phyloP scores from a whole-genome alignment of 2,329 filamentous ascomycete genomes.

The Chaetomiaceae sp. region DNA sequence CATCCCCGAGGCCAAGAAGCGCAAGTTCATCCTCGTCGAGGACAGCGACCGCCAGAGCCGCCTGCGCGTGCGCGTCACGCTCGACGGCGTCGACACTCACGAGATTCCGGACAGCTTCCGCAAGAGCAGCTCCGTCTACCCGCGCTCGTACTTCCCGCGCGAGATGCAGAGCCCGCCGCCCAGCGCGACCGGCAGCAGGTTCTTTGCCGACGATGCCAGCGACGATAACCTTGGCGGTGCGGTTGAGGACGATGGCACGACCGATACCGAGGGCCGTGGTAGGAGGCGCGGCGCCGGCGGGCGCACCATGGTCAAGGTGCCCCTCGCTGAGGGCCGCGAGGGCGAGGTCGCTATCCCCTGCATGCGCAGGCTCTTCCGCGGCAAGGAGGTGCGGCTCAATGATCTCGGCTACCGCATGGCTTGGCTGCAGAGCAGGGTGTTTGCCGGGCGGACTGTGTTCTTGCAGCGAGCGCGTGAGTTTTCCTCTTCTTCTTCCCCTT shows the following conservation, averaged over 20 bases:
- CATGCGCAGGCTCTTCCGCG: constrained; percentile 61
- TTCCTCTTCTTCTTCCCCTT: neutral
- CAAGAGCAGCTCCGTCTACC: constrained; percentile 82
- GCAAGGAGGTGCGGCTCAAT: constrained; percentile 84
- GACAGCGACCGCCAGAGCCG: constrained; percentile 75
- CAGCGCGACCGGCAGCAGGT: constrained; percentile 65
- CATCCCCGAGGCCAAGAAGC: constrained; percentile 80
- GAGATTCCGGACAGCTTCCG: constrained; percentile 96
- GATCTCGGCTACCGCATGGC: constrained; percentile 93
- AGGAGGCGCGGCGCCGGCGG: constrained; percentile 31
- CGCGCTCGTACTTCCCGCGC: constrained; percentile 83
- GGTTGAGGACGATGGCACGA: constrained; percentile 52
- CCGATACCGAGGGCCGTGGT: constrained; percentile 45
- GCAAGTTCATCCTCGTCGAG: constrained; percentile 95
- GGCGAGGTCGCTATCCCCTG: constrained; percentile 69
- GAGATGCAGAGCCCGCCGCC: constrained; percentile 87
- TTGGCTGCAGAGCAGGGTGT: constrained; percentile 90
- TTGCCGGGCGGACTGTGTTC: constrained; percentile 79
- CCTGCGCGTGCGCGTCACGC: constrained; percentile 81
- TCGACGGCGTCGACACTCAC: constrained; percentile 90
- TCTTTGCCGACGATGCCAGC: constrained; percentile 60
- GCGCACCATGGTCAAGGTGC: constrained; percentile 52
- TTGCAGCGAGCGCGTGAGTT: constrained; percentile 83
- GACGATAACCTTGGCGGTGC: too few species aligned
- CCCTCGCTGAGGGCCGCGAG: constrained; percentile 63